A percentile compares a stretch with the other conserved stretches of the same genome.
These are phyloP conservation scores for Solanum sitiens DNA, from an alignment of 257 asterid species.

Conservation along the genomic window DNA sequence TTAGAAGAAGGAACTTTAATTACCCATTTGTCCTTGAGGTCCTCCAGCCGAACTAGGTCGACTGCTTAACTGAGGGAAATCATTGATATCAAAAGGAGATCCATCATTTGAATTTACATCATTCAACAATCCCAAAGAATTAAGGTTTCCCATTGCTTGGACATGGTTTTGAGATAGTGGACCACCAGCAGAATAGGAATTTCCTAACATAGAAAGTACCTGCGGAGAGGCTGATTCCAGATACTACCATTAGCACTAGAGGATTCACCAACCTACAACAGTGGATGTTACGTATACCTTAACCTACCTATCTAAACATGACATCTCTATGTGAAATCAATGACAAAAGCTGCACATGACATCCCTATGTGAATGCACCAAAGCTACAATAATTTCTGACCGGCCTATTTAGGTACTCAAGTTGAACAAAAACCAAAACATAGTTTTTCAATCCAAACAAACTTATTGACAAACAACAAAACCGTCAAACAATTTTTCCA, in stretches of 20 bases:
- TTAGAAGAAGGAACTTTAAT: background rate
- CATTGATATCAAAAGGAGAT: conserved; percentile 65
- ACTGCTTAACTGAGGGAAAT: conserved; percentile 79
- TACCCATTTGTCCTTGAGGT: conserved; percentile 79
- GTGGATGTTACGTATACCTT: background rate
- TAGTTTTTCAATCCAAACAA: background rate
- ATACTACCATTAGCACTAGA: conserved; percentile 4
- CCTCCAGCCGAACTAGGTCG: conserved; percentile 79
- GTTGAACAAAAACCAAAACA: background rate
- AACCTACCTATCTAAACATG: background rate
- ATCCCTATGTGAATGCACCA: background rate
- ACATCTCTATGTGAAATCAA: background rate
- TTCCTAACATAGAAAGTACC: conserved; percentile 72
- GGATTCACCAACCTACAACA: background rate
- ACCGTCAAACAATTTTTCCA: background rate
- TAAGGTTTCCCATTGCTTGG: conserved; percentile 54
- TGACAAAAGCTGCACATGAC: background rate
- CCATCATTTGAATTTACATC: conserved; percentile 59
- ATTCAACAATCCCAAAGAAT: conserved; percentile 56
- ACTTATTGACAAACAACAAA: background rate
- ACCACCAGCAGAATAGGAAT: conserved; percentile 66
- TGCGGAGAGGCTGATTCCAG: conserved; percentile 65
- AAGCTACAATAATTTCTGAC: background rate
- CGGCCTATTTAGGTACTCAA: background rate
- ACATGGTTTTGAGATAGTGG: conserved; percentile 71